Evolutionary conservation across 495 filamentous ascomycete species (phyloP), one percentile per base, ranked within the genome.

Genomic region (Neurospora pannonica): DNA sequence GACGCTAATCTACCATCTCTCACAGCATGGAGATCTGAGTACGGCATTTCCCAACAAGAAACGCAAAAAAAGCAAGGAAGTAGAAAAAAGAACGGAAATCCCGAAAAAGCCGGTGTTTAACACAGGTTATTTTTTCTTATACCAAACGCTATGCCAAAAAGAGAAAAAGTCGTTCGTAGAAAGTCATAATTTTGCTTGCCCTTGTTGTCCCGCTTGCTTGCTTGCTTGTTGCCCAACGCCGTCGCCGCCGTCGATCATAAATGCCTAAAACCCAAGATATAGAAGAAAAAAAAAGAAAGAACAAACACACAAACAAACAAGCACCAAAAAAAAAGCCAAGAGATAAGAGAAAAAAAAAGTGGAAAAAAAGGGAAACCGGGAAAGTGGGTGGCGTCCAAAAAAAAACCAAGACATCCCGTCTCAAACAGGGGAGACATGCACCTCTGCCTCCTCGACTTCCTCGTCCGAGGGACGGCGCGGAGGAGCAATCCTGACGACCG

Each of bases 401-500:
- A 24, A 60, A 28, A 60, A 19, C 21, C 10, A 60, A 60, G 11
- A 60, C 21, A 60, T 67, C 28, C 24, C 24, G 31, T 67, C 54
- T 67, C 54, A 67, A 67, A 67, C 28, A 67, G 54, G 15, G 54
- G 54, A 67, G 54, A 67, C 54, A 67, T 67, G 54, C 24, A 67
- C 28, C 31, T 36, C 54, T 0, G 5, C 28, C 54, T 34, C 54
- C 54, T 34, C 54, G 0, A 34, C 15, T 67, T 67, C 54, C 54
- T 67, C 54, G 28, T 19, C 54, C 2, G 54, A 67, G 0, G 54
- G 54, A 10, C 13, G 40, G n/a, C 71, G 72, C 10, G 74, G 74
- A 70, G 74, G 7, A 70, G 74, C 74, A 24, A 77, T 77, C 74
- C 76, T 74, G 34, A 77, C 76, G 0, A 77, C 72, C 5, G 76